Conservation (phyloP, 768 basidiomycete species). For the Suillus subluteus region DNA sequence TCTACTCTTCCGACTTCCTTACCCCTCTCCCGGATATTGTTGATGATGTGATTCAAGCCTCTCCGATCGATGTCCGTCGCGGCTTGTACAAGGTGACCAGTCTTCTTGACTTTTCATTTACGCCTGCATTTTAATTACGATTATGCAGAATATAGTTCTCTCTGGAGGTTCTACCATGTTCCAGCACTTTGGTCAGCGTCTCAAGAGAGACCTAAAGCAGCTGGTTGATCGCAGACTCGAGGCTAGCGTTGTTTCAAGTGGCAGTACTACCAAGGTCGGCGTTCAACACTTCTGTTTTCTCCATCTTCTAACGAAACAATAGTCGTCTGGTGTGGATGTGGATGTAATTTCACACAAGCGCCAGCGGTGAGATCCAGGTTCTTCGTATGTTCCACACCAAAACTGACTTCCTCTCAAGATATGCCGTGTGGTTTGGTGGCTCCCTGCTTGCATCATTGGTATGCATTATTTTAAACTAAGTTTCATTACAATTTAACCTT, state of each 20-base stretch:
- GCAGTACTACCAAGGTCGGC: conserved; percentile 73
- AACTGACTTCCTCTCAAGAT: conserved; percentile 44
- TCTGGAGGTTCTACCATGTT: conserved; percentile 99
- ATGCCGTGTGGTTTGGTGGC: conserved; percentile 99
- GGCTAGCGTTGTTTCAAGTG: conserved; percentile 71
- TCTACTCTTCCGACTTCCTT: conserved; percentile 95
- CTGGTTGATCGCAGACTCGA: conserved; percentile 91
- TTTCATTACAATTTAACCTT: conserved; percentile 9
- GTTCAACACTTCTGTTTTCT: background rate
- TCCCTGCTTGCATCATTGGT: conserved; percentile 92
- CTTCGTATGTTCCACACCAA: background rate
- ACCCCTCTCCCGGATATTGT: conserved; percentile 96
- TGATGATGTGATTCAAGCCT: conserved; percentile 92
- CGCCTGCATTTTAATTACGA: background rate
- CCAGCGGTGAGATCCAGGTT: conserved; percentile 63
- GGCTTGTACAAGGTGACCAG: conserved; percentile 86
- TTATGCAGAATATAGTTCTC: conserved; percentile 88
- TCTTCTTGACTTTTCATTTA: background rate
- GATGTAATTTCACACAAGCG: conserved; percentile 99
- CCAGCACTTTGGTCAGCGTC: conserved; percentile 95
- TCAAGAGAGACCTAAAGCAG: conserved; percentile 94
- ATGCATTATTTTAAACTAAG: conserved; percentile 30
- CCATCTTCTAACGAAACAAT: background rate
- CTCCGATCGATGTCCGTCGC: conserved; percentile 95
- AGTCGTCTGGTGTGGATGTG: conserved; percentile 97